Evolutionary conservation across 2,329 filamentous ascomycete genomes (phyloP), one percentile per base, ranked within the genome.

Genomic region (Rhexocercosporidium sp.): DNA sequence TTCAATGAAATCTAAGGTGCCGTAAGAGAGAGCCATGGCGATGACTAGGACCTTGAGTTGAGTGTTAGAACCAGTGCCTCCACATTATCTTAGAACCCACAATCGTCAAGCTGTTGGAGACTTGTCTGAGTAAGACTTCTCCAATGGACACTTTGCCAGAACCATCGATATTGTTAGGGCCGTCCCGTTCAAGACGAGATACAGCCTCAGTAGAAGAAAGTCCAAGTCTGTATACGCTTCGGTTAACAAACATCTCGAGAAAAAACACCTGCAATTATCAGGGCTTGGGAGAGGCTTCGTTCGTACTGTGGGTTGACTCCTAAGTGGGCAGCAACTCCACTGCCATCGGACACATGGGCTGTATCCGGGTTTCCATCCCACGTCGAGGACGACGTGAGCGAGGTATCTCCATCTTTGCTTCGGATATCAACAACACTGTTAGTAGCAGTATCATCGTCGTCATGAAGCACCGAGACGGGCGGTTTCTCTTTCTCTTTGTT

Each of bases 111-210:
- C 90, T 91, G 81, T 93, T 93, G 72, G 90, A 91, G 73, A 92
- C 86, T 82, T 93, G 90, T 77, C 90, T 90, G 80, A 93, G 79
- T 81, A 93, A 85, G 81, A 93, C 91, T 81, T 90, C 87, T 87
- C 89, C 92, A 79, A 90, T 76, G 79, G 90, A 92, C 81, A 90
- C 81, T 79, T 89, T 88, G 81, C 90, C 88, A 82, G 89, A 87
- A 80, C 88, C 87, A 80, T 90, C 87, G 82, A 93, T 86, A 77
- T 85, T 85, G 82, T 93, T 93, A 73, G 86, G 84, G 73, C 90
- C 91, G 85, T 92, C 82, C 77, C 84, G 83, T 78, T 81, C 80
- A 75, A 92, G 84, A 78, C 90, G 90, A 81, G 83, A 82, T 79
- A 85, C 83, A 70, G 90, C 90, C 78, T 92, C 89, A 72, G 82